Percentiles rank a stretch among this genome's conserved stretches.
phyloP scores from a whole-genome alignment of 129 eudicot species.

The Glebionis coronaria region DNA sequence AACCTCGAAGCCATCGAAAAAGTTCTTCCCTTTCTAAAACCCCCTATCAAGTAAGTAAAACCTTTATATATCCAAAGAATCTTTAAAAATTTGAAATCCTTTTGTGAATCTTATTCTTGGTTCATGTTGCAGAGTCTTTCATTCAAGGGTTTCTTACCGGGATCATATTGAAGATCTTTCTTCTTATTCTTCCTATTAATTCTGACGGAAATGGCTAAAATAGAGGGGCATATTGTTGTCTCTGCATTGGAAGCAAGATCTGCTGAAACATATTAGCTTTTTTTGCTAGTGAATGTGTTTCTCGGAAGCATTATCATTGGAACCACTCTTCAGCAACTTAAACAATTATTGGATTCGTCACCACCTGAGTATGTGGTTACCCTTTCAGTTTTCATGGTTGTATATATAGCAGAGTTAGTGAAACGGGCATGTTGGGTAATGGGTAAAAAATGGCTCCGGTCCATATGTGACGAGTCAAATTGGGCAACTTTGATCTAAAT shows the following conservation, averaged over 20 bases:
- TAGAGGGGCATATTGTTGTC: constrained; percentile 61
- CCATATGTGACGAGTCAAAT: neutral
- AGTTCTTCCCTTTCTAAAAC: constrained; percentile 64
- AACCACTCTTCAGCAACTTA: constrained; percentile 70
- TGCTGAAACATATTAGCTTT: constrained; percentile 62
- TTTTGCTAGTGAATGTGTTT: constrained; percentile 73
- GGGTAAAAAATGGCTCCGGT: neutral
- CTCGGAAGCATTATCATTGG: constrained; percentile 64
- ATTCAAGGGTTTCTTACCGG: constrained; percentile 88
- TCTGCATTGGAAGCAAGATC: constrained; percentile 70
- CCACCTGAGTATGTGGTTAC: constrained; percentile 59
- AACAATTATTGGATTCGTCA: constrained; percentile 45
- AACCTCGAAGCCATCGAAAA: constrained; percentile 70
- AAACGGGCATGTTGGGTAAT: neutral
- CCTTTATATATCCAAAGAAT: neutral
- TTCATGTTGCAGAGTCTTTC: constrained; percentile 47
- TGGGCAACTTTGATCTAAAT: too few species aligned
- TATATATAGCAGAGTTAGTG: neutral
- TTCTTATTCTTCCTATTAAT: constrained; percentile 61
- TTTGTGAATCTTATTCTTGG: neutral
- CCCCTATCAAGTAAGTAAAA: constrained; percentile 49
- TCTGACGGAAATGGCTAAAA: constrained; percentile 70
- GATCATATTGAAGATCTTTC: constrained; percentile 68
- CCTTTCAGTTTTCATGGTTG: constrained; percentile 10
- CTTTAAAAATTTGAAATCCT: neutral